Conservation (phyloP, 331 rosid species). For the Spiraea crenata region DNA sequence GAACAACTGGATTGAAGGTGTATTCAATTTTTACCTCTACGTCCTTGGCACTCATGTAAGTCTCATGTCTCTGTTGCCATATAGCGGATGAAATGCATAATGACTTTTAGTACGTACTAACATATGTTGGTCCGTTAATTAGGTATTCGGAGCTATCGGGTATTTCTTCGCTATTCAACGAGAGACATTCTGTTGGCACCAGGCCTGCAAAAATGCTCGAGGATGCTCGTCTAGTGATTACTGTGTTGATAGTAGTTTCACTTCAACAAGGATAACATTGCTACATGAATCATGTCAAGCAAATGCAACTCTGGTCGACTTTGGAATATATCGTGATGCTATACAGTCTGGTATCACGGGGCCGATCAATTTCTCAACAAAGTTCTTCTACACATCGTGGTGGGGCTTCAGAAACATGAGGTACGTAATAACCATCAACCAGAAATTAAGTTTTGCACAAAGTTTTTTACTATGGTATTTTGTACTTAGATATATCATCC, state of each 20-base stretch:
- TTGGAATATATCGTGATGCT: slow-evolving; percentile 14
- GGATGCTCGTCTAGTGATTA: not conserved
- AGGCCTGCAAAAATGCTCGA: not conserved
- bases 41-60: slow-evolving; percentile 22
- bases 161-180: slow-evolving; percentile 1
- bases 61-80: not conserved
- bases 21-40: slow-evolving; percentile 15
- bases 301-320: not conserved
- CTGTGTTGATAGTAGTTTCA: not conserved
- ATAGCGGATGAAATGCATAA: too few species aligned
- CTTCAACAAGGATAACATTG: not conserved
- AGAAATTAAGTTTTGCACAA: too few species aligned
- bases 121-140: not conserved
- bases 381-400: not conserved
- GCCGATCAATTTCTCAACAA: not conserved
- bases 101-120: not conserved
- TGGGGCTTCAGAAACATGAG: slow-evolving; percentile 16
- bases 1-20: slow-evolving; percentile 2
- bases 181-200: not conserved
- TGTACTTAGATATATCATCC: not conserved
- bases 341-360: slow-evolving; percentile 13
- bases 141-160: not conserved
- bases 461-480: too few species aligned
- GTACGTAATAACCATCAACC: not conserved
- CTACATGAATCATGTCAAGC: not conserved